These are phyloP conservation scores for Didymella lethalis DNA, from an alignment of 2,329 filamentous ascomycete genomes.

Conservation along the genomic window DNA sequence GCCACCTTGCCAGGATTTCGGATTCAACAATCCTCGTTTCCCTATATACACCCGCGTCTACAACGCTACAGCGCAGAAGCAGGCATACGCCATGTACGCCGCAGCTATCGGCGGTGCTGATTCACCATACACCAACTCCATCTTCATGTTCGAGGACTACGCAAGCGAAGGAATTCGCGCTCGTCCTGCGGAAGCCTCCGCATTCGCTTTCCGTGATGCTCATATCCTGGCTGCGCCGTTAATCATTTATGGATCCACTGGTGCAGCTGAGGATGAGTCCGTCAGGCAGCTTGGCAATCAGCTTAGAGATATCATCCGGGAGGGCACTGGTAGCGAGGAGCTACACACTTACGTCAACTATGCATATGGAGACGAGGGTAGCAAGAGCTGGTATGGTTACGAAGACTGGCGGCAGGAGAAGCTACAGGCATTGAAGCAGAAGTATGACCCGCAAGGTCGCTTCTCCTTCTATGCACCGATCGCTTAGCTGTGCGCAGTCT, in stretches of 20 bases:
- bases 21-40: constrained; percentile 37
- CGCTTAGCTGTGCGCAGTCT: background rate
- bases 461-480: constrained; percentile 45
- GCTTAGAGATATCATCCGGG: constrained; percentile 29
- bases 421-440: constrained; percentile 42
- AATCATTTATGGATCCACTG: constrained; percentile 29
- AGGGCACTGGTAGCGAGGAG: constrained; percentile 30
- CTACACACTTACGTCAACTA: constrained; percentile 41
- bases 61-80: constrained; percentile 48
- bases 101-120: constrained; percentile 40
- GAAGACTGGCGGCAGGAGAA: constrained; percentile 43
- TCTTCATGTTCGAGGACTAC: constrained; percentile 67
- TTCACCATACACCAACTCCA: constrained; percentile 43
- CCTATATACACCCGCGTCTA: constrained; percentile 39
- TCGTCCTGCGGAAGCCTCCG: constrained; percentile 49
- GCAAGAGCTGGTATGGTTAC: constrained; percentile 44
- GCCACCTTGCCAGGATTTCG: constrained; percentile 39
- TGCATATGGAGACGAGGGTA: constrained; percentile 42
- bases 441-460: constrained; percentile 44
- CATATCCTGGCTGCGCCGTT: constrained; percentile 31
- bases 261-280: constrained; percentile 16
- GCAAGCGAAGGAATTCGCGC: constrained; percentile 56
- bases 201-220: constrained; percentile 58
- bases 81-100: constrained; percentile 52
- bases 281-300: constrained; percentile 28